Evolutionary conservation across 768 basidiomycete species (phyloP).

Genomic region (Lentinula lateritia): DNA sequence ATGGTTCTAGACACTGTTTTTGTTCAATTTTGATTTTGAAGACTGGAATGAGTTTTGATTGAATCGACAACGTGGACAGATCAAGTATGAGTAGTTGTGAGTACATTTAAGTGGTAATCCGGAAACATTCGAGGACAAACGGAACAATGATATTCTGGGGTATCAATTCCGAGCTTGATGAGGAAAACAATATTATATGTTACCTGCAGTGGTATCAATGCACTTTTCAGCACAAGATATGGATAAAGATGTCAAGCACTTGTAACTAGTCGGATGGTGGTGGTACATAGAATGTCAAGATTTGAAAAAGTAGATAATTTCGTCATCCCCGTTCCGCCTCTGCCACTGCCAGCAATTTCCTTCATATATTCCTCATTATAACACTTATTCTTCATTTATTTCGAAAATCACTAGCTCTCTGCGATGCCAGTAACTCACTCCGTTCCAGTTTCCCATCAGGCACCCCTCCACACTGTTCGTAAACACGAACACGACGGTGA

Average conservation of each 20-base stretch:
- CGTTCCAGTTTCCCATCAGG: slow-evolving; percentile 13
- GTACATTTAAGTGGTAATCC: slow-evolving; percentile 19
- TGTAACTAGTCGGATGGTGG: not conserved
- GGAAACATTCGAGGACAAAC: slow-evolving; percentile 15
- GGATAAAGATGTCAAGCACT: not conserved
- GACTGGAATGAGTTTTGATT: slow-evolving; percentile 29
- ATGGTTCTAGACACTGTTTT: too few relatives aligned
- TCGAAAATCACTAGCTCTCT: not conserved
- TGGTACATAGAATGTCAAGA: not conserved
- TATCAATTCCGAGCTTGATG: not conserved
- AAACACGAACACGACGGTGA: slow-evolving; percentile 7
- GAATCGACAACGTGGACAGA: slow-evolving; percentile 31
- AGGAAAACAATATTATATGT: not conserved
- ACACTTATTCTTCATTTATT: not conserved
- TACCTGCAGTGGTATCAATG: not conserved
- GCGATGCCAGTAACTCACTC: slow-evolving; percentile 26
- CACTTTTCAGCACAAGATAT: too few relatives aligned
- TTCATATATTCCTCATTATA: not conserved
- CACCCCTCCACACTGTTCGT: not conserved
- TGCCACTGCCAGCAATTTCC: not conserved
- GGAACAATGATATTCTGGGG: not conserved
- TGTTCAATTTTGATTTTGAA: slow-evolving; percentile 32
- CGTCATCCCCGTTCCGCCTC: not conserved
- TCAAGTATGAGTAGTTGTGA: slow-evolving; percentile 22
- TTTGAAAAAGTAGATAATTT: not conserved